phyloP scores from a whole-genome alignment of 768 basidiomycete species.

The Lactarius quietus region DNA sequence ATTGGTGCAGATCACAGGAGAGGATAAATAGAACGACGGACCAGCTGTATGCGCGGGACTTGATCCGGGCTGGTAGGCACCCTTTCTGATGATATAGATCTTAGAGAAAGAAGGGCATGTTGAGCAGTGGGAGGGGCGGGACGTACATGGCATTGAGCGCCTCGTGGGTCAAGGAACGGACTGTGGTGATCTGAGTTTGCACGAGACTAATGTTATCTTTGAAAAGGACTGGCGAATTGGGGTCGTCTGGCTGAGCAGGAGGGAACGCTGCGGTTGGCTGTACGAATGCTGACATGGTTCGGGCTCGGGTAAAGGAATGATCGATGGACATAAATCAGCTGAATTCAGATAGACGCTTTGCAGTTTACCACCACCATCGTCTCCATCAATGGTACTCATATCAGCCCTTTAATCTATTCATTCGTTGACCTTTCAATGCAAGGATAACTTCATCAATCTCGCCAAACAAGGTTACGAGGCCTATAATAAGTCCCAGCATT shows the following conservation, averaged over 20 bases:
- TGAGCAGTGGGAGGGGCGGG: not conserved
- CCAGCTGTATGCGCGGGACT: slow-evolving; percentile 19
- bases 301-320: not conserved
- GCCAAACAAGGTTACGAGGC: slow-evolving; percentile 64
- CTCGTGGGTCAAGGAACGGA: slow-evolving; percentile 20
- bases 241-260: slow-evolving; percentile 17
- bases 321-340: not conserved
- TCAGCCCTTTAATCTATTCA: not conserved
- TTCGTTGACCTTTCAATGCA: slow-evolving; percentile 27
- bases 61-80: slow-evolving; percentile 22
- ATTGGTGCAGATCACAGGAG: not conserved
- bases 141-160: slow-evolving; percentile 25
- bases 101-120: not conserved
- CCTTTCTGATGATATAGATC: slow-evolving; percentile 9
- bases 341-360: not conserved
- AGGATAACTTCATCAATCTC: slow-evolving; percentile 64
- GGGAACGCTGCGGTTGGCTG: slow-evolving; percentile 14
- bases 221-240: slow-evolving; percentile 25
- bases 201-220: slow-evolving; percentile 20
- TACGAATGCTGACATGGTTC: slow-evolving; percentile 18
- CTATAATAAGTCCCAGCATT: slow-evolving; percentile 37
- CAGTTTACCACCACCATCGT: not conserved
- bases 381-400: slow-evolving; percentile 12
- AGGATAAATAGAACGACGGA: not conserved
- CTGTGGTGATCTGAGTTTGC: slow-evolving; percentile 17